Evolutionary conservation across 805 yeast genomes (phyloP), one percentile per base, ranked within the genome.

Genomic region (Maudiozyma saulgeensis): DNA sequence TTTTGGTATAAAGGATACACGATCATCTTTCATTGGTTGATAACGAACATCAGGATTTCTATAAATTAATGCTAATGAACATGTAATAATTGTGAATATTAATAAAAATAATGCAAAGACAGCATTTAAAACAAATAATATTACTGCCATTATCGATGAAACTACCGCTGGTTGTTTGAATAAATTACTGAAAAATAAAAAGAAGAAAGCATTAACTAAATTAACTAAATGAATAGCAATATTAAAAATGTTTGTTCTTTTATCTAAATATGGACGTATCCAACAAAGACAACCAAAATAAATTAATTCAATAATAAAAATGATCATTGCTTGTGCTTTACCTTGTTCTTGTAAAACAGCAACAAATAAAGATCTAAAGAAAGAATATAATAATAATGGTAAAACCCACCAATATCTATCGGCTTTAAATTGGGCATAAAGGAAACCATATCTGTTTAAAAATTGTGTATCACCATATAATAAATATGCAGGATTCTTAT

Each of bases 31-130:
- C 84, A 91, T 85, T 53, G 96, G 98, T 70, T 88, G 91, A 71
- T 93, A 93, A 58, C 96, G 79, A 9, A 91, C 80, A 68, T 93
- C 99, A 47, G 99, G 98, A 66, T 93, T 89, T 74, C 85, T 88
- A 66, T 85, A 83, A 32, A 90, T 56, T 59, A 93, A 68, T 0
- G 96, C 96, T 68, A 88, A 72, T 6, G 82, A 72, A 71, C 98
- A 90, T 1, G 96, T 86, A 38, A 89, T 80, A 58, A 93, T 81
- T 43, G 96, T 89, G 75, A 90, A 83, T 45, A 93, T 71, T 63
- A 93, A 71, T 60, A 91, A 75, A 59, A 87, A 77, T 56, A 87
- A 74, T 3, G 97, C 91, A 68, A 88, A 85, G 0, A 80, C 82
- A 0, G 99, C 99, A 67, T 93, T 93, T 60, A 91, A 63, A 21